Conservation (phyloP, 2,329 filamentous ascomycete genomes). For the Verticillium tricorpus region DNA sequence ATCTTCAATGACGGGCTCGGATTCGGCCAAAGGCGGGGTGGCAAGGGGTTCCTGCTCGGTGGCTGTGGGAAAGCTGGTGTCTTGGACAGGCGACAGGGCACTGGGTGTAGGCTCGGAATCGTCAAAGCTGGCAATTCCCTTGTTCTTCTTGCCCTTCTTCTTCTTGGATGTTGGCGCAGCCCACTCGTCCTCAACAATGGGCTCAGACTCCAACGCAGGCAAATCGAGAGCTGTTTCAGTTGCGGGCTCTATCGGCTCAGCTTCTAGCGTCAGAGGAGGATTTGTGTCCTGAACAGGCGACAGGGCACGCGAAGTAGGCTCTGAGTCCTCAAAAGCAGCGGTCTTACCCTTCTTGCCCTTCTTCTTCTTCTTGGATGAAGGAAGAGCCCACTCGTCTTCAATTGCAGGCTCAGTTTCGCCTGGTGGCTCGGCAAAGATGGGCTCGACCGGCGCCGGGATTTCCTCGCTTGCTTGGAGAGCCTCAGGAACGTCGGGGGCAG, state of each 20-base stretch:
- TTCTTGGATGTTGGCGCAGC: conserved; percentile 15
- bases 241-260: background rate
- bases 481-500: background rate
- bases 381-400: conserved; percentile 13
- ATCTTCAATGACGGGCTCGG: conserved; percentile 3
- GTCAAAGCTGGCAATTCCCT: background rate
- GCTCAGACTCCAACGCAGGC: background rate
- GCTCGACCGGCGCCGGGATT: background rate
- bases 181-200: conserved; percentile 8
- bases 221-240: background rate
- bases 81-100: background rate
- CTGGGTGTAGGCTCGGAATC: background rate
- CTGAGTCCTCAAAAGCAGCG: background rate
- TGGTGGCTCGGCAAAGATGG: background rate
- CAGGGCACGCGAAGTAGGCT: background rate
- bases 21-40: background rate
- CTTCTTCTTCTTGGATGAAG: conserved; percentile 23
- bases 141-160: conserved; percentile 18
- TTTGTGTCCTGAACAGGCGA: background rate
- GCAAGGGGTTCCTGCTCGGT: background rate
- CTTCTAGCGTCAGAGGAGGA: background rate
- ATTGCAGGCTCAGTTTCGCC: background rate
- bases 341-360: conserved; percentile 2
- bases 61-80: background rate
- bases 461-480: background rate